Evolutionary conservation across 805 yeast genomes (phyloP).

Genomic region (Saturnispora dispora): DNA sequence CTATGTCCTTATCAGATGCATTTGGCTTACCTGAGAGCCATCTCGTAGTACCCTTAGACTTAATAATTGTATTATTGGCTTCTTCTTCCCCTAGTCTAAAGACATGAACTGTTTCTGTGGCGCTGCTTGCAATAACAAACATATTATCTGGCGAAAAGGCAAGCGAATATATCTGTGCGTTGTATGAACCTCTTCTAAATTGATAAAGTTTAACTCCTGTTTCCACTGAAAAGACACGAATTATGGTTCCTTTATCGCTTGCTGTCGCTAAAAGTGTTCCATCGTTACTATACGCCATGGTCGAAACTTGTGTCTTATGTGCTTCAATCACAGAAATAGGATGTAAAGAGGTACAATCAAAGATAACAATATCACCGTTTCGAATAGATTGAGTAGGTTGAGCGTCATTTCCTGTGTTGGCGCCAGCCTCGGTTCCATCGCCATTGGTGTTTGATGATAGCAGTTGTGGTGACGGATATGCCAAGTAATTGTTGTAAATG

Average conservation of each 20-base stretch:
- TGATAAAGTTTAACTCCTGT: constrained; percentile 65
- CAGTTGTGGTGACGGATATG: constrained; percentile 72
- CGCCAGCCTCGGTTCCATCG: neutral
- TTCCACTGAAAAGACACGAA: constrained; percentile 71
- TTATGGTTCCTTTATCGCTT: constrained; percentile 83
- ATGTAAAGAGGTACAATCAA: constrained; percentile 65
- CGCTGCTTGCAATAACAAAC: constrained; percentile 74
- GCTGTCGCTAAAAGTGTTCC: constrained; percentile 87
- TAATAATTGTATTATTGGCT: constrained; percentile 25
- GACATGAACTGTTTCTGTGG: constrained; percentile 89
- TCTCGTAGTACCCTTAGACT: constrained; percentile 9
- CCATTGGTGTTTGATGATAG: constrained; percentile 16
- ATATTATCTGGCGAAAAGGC: constrained; percentile 69
- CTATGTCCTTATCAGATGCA: constrained; percentile 8
- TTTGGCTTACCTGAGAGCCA: constrained; percentile 9
- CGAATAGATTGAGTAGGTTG: constrained; percentile 15
- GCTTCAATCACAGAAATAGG: constrained; percentile 87
- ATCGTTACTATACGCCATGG: constrained; percentile 60
- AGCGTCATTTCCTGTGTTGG: neutral
- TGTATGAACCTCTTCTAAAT: constrained; percentile 83
- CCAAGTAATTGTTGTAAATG: constrained; percentile 45
- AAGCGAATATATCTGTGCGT: constrained; percentile 75
- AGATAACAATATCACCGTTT: constrained; percentile 73
- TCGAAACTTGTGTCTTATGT: constrained; percentile 71
- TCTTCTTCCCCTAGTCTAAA: constrained; percentile 58